These are phyloP conservation scores for Trichoderma sp. DNA, from an alignment of 2,329 filamentous ascomycete genomes.

Conservation along the genomic window DNA sequence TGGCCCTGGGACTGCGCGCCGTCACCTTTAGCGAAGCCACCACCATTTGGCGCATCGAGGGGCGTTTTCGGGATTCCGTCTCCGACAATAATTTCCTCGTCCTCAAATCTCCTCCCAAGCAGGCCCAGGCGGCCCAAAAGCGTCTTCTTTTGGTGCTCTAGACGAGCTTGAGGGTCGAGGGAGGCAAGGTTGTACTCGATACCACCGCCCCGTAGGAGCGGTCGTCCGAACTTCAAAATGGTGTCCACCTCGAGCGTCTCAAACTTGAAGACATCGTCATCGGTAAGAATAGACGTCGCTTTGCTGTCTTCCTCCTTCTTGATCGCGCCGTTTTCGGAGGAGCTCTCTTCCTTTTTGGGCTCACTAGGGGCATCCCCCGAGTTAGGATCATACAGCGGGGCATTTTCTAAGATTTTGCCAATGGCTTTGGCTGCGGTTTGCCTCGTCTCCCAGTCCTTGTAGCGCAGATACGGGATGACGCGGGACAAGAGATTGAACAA, in stretches of 20 bases:
- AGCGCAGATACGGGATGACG: slow-evolving; percentile 91
- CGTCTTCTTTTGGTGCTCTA: slow-evolving; percentile 87
- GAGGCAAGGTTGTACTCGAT: slow-evolving; percentile 81
- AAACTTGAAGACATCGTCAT: slow-evolving; percentile 66
- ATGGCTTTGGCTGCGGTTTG: slow-evolving; percentile 91
- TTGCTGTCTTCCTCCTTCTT: slow-evolving; percentile 65
- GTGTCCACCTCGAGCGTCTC: slow-evolving; percentile 72
- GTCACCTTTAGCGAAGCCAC: slow-evolving; percentile 35
- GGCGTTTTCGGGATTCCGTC: slow-evolving; percentile 46
- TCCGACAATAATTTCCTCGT: slow-evolving; percentile 67
- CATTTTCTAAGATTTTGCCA: slow-evolving; percentile 89
- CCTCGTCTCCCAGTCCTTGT: slow-evolving; percentile 95
- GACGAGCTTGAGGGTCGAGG: slow-evolving; percentile 74
- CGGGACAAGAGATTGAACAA: slow-evolving; percentile 91
- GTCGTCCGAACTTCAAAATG: slow-evolving; percentile 79
- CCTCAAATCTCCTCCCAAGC: slow-evolving; percentile 77
- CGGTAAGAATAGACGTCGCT: slow-evolving; percentile 39
- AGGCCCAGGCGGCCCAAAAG: slow-evolving; percentile 78
- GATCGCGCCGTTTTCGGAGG: slow-evolving; percentile 39
- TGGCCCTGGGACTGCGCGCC: slow-evolving; percentile 39
- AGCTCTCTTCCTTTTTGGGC: slow-evolving; percentile 40
- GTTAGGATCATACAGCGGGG: slow-evolving; percentile 85
- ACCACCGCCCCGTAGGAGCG: slow-evolving; percentile 78
- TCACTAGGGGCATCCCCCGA: slow-evolving; percentile 57
- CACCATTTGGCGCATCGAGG: slow-evolving; percentile 40